Evolutionary conservation across 306 rosid genomes (phyloP), one percentile per base, ranked within the genome.

Genomic region (Begonia masoniana): DNA sequence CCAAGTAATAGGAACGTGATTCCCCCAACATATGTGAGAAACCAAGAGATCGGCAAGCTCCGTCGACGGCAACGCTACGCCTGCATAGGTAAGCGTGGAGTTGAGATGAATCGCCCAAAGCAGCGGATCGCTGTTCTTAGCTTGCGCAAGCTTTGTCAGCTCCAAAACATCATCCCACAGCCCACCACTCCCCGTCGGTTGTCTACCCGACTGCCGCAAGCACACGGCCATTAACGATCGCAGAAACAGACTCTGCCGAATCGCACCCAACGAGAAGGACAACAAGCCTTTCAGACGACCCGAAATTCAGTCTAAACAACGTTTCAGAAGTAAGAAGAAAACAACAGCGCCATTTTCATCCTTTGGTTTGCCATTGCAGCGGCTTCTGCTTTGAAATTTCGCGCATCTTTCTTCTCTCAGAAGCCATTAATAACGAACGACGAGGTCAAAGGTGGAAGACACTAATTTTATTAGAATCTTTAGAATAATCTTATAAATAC

Each of bases 11-110:
- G 97, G 82, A 36, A 69, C 78, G 66, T 85, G 81, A 55, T 76
- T 73, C 5, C 51, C 75, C 83, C 93, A 85, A 65, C 84, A 91
- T 72, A 85, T 78, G 64, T 73, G 82, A 59, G 96, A 78, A 49
- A 91, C 92, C 54, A 83, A 68, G 60, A 70, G 68, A 56, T 71
- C 83, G 8, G 97, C 85, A 48, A 91, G 85, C 64, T 91, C 88
- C 42, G 71, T 67, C 9, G 96, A 91, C 12, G 96, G 97, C 59
- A 91, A 51, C 13, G 79, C 10, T 15, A 76, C 69, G 52, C 70
- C 74, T 35, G 74, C 72, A 8, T 87, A 62, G 54, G 8, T 69
- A 14, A 85, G 88, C 13, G 45, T 60, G 43, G 81, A 52, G 56
- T 61, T 62, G 14, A 85, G 67, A 45, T 73, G 72, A 21, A 62